These are phyloP conservation scores for Aurifilum marmelostoma DNA, from an alignment of 2,329 filamentous ascomycete genomes.

Conservation along the genomic window DNA sequence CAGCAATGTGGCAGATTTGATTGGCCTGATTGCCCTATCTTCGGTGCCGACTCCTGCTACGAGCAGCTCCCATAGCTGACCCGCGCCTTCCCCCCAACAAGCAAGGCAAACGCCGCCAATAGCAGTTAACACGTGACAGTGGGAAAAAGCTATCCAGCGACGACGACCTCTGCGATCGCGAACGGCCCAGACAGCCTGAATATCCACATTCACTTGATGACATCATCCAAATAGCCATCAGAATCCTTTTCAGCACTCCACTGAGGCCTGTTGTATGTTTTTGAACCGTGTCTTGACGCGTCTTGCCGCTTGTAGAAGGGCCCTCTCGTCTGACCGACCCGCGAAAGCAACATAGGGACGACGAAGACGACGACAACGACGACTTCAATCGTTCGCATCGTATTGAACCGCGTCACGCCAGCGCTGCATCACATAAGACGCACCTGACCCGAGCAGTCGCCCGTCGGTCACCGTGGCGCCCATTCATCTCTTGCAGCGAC, in stretches of 20 bases:
- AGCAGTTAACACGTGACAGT: slow-evolving; percentile 24
- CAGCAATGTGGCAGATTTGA: not conserved
- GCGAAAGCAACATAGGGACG: not conserved
- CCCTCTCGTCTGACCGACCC: not conserved
- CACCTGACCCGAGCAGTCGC: not conserved
- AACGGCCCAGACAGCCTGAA: slow-evolving; percentile 23
- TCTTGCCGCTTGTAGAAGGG: slow-evolving; percentile 3
- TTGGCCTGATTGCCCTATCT: not conserved
- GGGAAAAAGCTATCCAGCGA: slow-evolving; percentile 27
- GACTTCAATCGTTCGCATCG: not conserved
- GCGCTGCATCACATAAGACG: not conserved
- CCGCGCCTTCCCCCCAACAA: slow-evolving; percentile 4
- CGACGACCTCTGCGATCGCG: slow-evolving; percentile 25
- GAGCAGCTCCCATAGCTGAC: not conserved
- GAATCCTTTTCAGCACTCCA: slow-evolving; percentile 12
- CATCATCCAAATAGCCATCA: slow-evolving; percentile 28
- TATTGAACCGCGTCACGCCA: not conserved
- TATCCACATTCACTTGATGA: slow-evolving; percentile 26
- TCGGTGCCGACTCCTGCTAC: not conserved
- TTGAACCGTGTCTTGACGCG: slow-evolving; percentile 19
- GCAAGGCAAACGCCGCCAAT: slow-evolving; percentile 6
- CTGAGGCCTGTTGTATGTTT: slow-evolving; percentile 21
- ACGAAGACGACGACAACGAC: too few relatives aligned
- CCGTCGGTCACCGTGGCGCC: slow-evolving; percentile 39
- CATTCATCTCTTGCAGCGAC: slow-evolving; percentile 40